Evolutionary conservation across 225 moss, liverwort and hornwort species (phyloP).

Genomic region (Bryoerythrophyllum caledonicum): DNA sequence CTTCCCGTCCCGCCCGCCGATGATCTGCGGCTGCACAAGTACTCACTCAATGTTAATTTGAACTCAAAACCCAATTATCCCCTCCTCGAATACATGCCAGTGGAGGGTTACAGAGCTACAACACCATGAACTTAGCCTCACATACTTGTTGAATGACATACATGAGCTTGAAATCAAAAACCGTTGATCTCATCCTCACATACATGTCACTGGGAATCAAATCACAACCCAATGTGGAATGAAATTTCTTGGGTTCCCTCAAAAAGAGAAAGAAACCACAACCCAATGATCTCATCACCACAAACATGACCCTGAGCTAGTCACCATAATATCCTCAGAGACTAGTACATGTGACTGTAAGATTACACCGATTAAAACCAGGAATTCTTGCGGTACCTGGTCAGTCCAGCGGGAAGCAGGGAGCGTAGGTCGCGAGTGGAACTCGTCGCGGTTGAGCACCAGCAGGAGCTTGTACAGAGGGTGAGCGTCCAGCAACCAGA

Average conservation of each 20-base stretch:
- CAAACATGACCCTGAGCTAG: neutral
- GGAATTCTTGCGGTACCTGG: conserved; percentile 29
- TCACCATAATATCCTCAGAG: neutral
- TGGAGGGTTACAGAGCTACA: too few relatives aligned
- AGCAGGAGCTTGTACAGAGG: conserved; percentile 79
- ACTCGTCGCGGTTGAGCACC: conserved; percentile 81
- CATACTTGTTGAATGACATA: too few relatives aligned
- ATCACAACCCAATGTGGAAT: too few relatives aligned
- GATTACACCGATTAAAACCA: neutral
- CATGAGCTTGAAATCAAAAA: too few relatives aligned
- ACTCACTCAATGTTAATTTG: too few relatives aligned
- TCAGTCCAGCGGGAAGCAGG: conserved; percentile 76
- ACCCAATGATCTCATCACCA: neutral
- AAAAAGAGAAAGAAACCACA: neutral
- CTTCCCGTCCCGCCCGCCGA: conserved; percentile 69
- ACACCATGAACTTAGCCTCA: too few relatives aligned
- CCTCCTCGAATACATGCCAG: neutral
- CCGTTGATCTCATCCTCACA: neutral
- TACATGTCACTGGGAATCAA: neutral
- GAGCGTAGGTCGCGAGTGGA: conserved; percentile 65
- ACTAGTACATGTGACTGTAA: neutral
- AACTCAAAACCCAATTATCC: too few relatives aligned
- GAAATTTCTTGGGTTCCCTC: too few relatives aligned
- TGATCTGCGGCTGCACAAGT: conserved; percentile 46
- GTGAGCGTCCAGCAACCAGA: conserved; percentile 87